phyloP scores from a whole-genome alignment of 2,329 filamentous ascomycete species.

The Colletotrichum lini region DNA sequence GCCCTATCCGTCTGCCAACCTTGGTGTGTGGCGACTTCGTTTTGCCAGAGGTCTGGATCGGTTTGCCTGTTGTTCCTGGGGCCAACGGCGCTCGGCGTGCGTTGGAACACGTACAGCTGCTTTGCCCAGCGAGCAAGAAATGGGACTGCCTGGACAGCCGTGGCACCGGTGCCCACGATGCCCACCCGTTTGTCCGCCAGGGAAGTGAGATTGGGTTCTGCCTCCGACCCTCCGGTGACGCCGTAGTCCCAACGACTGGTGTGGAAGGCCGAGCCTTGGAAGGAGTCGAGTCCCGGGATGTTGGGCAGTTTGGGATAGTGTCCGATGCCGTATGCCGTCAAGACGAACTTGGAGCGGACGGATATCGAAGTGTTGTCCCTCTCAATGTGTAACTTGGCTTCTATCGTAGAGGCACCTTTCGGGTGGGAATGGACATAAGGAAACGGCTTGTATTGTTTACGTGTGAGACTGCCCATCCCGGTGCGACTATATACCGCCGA shows the following conservation, averaged over 20 bases:
- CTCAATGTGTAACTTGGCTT: slow-evolving; percentile 44
- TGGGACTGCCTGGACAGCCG: slow-evolving; percentile 61
- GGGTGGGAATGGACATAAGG: too few species aligned
- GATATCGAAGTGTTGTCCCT: slow-evolving; percentile 43
- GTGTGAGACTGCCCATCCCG: too few species aligned
- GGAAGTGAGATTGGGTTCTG: slow-evolving; percentile 57
- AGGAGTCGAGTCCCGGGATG: slow-evolving; percentile 55
- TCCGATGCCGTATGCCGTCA: slow-evolving; percentile 55
- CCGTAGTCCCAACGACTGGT: slow-evolving; percentile 62
- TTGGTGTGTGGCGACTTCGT: slow-evolving; percentile 49
- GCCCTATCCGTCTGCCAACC: slow-evolving; percentile 67
- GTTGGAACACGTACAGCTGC: slow-evolving; percentile 68
- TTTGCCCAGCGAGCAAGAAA: slow-evolving; percentile 57
- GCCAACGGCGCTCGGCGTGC: slow-evolving; percentile 62
- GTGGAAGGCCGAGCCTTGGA: slow-evolving; percentile 60
- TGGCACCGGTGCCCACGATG: slow-evolving; percentile 66
- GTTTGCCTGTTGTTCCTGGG: slow-evolving; percentile 56
- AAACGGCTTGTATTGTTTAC: too few species aligned
- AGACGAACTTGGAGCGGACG: slow-evolving; percentile 52
- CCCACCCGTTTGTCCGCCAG: slow-evolving; percentile 62
- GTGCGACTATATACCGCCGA: too few species aligned
- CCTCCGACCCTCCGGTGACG: slow-evolving; percentile 57
- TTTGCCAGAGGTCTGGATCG: slow-evolving; percentile 57
- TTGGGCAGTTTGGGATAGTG: slow-evolving; percentile 60
- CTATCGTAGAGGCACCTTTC: too few species aligned